These are phyloP conservation scores for Plasmodium berghei DNA, from an alignment of 169 alveolate genomes.

Conservation along the genomic window DNA sequence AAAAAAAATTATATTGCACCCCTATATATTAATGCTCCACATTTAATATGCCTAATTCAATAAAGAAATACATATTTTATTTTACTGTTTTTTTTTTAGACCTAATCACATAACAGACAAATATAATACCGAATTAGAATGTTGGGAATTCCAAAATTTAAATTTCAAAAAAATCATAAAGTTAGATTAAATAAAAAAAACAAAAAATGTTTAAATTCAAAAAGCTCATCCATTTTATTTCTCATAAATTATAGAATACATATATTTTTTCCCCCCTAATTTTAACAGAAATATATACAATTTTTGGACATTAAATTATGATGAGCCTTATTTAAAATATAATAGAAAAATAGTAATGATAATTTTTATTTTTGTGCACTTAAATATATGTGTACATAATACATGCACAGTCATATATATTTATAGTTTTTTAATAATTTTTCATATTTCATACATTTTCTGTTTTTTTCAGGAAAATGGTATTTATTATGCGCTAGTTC, in stretches of 20 bases:
- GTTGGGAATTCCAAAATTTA: slow-evolving; percentile 76
- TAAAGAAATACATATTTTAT: not conserved
- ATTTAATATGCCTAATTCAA: not conserved
- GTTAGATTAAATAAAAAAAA: slow-evolving; percentile 10
- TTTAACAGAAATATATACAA: slow-evolving; percentile 54
- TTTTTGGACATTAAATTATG: slow-evolving; percentile 75
- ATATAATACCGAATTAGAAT: slow-evolving; percentile 60
- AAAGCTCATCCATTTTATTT: not conserved
- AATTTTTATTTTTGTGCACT: not conserved
- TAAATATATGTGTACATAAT: not conserved
- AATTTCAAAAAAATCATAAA: slow-evolving; percentile 32
- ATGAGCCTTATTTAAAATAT: slow-evolving; percentile 53
- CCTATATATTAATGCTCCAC: not conserved
- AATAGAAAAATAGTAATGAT: slow-evolving; percentile 23
- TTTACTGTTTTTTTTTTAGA: slow-evolving; percentile 11
- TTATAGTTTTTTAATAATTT: not conserved
- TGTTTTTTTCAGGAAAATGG: too few relatives aligned
- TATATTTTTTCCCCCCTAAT: not conserved
- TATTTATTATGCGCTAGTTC: too few relatives aligned
- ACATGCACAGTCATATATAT: not conserved
- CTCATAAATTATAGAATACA: not conserved
- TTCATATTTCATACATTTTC: too few relatives aligned
- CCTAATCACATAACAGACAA: slow-evolving; percentile 68
- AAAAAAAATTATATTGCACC: not conserved
- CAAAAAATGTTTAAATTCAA: not conserved